These are phyloP conservation scores for Syzygium jambos DNA, from an alignment of 345 rosid species.

Conservation along the genomic window DNA sequence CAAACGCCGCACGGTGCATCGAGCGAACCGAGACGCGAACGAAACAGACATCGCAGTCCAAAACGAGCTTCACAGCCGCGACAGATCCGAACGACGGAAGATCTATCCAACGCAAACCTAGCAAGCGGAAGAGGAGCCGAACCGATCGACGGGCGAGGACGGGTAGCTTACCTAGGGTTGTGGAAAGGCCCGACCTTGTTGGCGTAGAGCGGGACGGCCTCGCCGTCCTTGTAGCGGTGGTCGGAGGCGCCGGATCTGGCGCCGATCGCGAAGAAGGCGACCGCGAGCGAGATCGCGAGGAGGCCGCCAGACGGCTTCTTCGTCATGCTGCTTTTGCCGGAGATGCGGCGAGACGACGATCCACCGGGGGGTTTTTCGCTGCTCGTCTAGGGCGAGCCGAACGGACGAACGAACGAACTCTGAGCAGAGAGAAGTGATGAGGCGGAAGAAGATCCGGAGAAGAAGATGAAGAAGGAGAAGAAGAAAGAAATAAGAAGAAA, in stretches of 20 bases:
- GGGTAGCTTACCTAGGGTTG: neutral
- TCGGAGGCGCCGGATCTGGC: neutral
- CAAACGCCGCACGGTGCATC: no score
- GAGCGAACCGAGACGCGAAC: no score
- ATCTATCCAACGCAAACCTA: neutral
- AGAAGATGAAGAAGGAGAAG: neutral
- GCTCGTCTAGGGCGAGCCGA: neutral
- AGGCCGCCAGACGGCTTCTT: neutral
- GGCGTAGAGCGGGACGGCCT: neutral
- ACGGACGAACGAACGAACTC: neutral
- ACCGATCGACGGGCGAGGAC: neutral
- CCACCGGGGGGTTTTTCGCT: neutral
- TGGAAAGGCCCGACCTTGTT: neutral
- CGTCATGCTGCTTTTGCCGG: neutral
- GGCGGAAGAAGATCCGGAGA: neutral
- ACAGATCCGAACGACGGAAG: neutral
- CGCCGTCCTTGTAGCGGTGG: neutral
- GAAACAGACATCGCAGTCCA: neutral
- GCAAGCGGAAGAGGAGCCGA: neutral
- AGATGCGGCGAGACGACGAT: neutral
- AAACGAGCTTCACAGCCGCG: neutral
- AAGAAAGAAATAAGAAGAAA: no score
- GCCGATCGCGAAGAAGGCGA: neutral
- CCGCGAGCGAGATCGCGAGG: neutral
- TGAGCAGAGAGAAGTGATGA: neutral